A percentile compares a stretch with the other conserved stretches of the same genome.
Conservation (phyloP, 257 asterid species). For the Coffea canephora region DNA sequence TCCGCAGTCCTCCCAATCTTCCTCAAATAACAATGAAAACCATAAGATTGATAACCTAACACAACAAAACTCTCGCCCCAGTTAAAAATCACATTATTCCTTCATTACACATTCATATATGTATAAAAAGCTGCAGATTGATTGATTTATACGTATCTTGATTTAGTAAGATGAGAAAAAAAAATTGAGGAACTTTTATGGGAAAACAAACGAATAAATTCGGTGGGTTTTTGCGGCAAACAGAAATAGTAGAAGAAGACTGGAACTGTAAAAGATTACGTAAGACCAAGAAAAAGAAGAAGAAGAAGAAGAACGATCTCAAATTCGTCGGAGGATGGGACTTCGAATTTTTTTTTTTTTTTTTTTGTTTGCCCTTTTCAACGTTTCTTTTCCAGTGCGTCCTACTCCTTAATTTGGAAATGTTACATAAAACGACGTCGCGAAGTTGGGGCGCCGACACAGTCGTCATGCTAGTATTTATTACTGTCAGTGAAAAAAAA, state of each 20-base stretch:
- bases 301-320: constrained; percentile 1
- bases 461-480: background rate
- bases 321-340: background rate
- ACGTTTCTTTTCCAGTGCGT: background rate
- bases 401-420: background rate
- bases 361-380: background rate
- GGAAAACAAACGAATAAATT: background rate
- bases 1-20: background rate
- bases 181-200: background rate
- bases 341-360: background rate
- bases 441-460: background rate
- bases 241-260: background rate
- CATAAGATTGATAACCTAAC: background rate
- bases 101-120: background rate
- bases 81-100: background rate
- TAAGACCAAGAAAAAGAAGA: background rate
- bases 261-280: constrained; percentile 6
- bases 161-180: background rate
- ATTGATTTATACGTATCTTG: background rate
- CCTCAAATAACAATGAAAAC: constrained; percentile 18
- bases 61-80: too few relatives aligned
- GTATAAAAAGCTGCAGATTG: background rate
- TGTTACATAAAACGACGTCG: constrained; percentile 7
- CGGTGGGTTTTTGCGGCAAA: background rate
- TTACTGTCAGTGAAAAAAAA: too few relatives aligned